Conservation (phyloP, 2,329 filamentous ascomycete genomes). For the Exophiala lecanii-corni region DNA sequence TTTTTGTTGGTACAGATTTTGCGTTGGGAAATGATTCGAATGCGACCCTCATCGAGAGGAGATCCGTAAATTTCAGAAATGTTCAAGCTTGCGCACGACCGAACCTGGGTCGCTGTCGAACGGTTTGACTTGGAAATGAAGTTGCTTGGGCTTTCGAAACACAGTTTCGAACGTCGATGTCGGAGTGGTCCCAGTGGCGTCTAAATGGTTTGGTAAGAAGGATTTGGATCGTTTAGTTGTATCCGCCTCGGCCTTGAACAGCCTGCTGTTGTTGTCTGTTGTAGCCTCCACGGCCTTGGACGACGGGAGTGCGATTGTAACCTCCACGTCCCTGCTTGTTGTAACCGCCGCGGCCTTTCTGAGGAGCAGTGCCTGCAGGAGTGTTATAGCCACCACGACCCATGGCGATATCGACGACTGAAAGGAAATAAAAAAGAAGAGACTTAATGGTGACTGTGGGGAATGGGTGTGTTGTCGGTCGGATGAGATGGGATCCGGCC, state of each 20-base stretch:
- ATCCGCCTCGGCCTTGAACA: constrained; percentile 32
- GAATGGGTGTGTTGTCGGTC: constrained; percentile 1
- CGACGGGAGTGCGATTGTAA: constrained; percentile 14
- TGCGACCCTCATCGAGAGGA: constrained; percentile 14
- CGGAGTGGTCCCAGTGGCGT: too few species aligned
- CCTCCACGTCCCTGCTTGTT: constrained; percentile 28
- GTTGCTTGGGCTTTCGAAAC: too few species aligned
- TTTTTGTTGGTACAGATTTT: constrained; percentile 43
- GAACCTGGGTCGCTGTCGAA: not conserved
- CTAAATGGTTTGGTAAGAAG: too few species aligned
- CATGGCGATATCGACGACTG: constrained; percentile 20
- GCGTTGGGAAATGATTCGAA: constrained; percentile 52
- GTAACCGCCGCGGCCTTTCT: constrained; percentile 37
- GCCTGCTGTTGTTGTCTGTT: constrained; percentile 25
- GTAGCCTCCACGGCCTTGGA: constrained; percentile 28
- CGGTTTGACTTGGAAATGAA: not conserved
- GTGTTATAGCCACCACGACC: constrained; percentile 32
- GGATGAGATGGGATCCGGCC: constrained; percentile 2
- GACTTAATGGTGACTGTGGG: constrained; percentile 13
- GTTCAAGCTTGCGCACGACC: too few species aligned
- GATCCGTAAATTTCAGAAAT: too few species aligned
- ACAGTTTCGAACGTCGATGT: not conserved
- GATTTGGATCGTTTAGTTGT: constrained; percentile 31
- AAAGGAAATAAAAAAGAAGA: constrained; percentile 12
- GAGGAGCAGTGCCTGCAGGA: constrained; percentile 20